Conservation (phyloP, 768 basidiomycete genomes). For the Roridomyces roridus region DNA sequence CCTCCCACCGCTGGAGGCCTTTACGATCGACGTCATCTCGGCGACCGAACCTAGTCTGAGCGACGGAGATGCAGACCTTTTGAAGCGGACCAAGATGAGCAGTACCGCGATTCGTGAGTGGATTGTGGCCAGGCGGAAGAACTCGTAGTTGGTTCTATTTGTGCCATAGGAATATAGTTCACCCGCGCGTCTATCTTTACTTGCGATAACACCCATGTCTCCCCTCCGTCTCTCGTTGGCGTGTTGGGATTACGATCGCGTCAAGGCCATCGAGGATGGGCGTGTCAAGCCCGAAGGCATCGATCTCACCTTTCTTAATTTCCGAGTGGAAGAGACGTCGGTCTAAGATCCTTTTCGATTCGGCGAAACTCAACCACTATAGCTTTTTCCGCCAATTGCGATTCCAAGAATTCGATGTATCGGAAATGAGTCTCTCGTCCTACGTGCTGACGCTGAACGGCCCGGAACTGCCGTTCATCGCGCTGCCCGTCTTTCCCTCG, state of each 20-base stretch:
- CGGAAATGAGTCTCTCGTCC: constrained; percentile 25
- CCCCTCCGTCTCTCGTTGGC: constrained; percentile 23
- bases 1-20: constrained; percentile 67
- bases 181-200: no score
- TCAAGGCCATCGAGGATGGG: constrained; percentile 26
- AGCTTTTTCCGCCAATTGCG: constrained; percentile 27
- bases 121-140: constrained; percentile 56
- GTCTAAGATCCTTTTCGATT: neutral
- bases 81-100: constrained; percentile 89
- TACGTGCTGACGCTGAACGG: constrained; percentile 25
- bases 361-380: neutral
- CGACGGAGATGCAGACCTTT: constrained; percentile 66
- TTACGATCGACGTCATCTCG: constrained; percentile 91
- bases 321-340: constrained; percentile 24
- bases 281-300: constrained; percentile 26
- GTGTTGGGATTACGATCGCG: constrained; percentile 28
- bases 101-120: constrained; percentile 92
- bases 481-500: constrained; percentile 26
- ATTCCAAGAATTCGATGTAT: constrained; percentile 26
- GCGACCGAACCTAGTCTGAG: constrained; percentile 63
- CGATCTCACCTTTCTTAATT: constrained; percentile 24
- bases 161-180: no score
- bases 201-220: constrained; percentile 4
- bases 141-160: no score
- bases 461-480: constrained; percentile 22